Conservation (phyloP, 805 yeast genomes). For the Danielia oregonensis region DNA sequence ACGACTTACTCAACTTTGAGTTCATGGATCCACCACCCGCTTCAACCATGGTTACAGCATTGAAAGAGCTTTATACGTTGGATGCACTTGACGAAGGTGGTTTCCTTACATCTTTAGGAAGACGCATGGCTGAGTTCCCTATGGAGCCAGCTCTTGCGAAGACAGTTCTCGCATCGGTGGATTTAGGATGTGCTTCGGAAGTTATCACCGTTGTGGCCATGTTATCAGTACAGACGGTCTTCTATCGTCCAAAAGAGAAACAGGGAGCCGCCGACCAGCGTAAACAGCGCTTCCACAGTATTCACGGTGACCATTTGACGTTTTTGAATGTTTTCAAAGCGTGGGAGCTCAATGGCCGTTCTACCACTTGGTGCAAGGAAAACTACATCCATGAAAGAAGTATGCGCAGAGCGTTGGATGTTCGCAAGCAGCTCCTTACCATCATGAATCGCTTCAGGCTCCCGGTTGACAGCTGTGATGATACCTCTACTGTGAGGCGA, state of each 20-base stretch:
- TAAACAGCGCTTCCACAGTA: conserved; percentile 69
- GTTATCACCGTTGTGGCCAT: conserved; percentile 80
- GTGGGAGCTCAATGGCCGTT: conserved; percentile 60
- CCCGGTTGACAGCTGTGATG: conserved; percentile 47
- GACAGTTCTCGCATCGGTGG: conserved; percentile 68
- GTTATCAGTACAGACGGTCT: conserved; percentile 83
- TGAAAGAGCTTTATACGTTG: conserved; percentile 78
- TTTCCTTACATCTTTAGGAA: conserved; percentile 67
- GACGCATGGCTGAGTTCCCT: conserved; percentile 89
- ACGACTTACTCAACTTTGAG: conserved; percentile 73
- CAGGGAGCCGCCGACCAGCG: conserved; percentile 72
- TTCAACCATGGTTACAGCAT: conserved; percentile 68
- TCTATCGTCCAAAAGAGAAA: conserved; percentile 77
- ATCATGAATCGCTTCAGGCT: conserved; percentile 51
- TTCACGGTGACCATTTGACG: conserved; percentile 82
- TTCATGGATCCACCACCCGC: conserved; percentile 90
- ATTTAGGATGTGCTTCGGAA: conserved; percentile 73
- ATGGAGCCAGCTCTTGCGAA: conserved; percentile 89
- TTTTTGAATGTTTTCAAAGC: conserved; percentile 71
- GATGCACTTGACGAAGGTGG: conserved; percentile 84
- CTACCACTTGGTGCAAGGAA: conserved; percentile 72
- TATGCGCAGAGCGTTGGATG: conserved; percentile 73
- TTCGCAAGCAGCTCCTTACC: conserved; percentile 62
- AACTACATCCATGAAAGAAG: conserved; percentile 80
- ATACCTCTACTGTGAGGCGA: conserved; percentile 54